These are phyloP conservation scores for Globisporangium splendens DNA, from an alignment of 352 stramenopile genomes.

Conservation along the genomic window DNA sequence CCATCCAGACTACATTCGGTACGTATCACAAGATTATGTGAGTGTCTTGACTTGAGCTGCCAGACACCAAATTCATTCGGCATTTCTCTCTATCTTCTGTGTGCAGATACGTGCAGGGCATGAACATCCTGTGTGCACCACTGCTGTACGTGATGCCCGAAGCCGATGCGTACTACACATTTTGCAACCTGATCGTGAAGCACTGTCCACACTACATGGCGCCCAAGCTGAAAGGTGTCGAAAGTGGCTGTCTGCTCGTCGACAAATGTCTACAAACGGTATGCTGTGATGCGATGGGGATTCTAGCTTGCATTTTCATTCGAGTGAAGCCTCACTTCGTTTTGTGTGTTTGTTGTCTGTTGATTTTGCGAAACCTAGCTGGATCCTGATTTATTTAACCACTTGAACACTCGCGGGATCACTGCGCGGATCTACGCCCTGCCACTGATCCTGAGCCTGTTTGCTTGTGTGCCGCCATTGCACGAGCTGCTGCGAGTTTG, in stretches of 20 bases:
- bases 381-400: conserved; percentile 77
- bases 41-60: not conserved
- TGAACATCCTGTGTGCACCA: conserved; percentile 89
- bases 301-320: not conserved
- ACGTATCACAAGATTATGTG: not conserved
- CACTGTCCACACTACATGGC: conserved; percentile 91
- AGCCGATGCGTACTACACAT: conserved; percentile 88
- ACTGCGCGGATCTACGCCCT: conserved; percentile 86
- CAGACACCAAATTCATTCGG: not conserved
- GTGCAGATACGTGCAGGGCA: conserved; percentile 88
- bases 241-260: conserved; percentile 76
- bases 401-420: conserved; percentile 72
- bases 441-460: conserved; percentile 86
- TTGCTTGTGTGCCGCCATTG: conserved; percentile 87
- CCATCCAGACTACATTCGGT: conserved; percentile 48
- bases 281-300: not conserved
- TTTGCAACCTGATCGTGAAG: conserved; percentile 80
- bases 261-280: conserved; percentile 80
- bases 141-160: conserved; percentile 92
- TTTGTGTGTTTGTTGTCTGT: not conserved
- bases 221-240: conserved; percentile 77
- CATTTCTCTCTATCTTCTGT: not conserved
- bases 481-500: conserved; percentile 87
- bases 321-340: no score
- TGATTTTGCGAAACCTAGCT: conserved; percentile 28